Base-by-base conservation (phyloP, 2,329 filamentous ascomycete genomes). In the Colletotrichum somersetense region DNA sequence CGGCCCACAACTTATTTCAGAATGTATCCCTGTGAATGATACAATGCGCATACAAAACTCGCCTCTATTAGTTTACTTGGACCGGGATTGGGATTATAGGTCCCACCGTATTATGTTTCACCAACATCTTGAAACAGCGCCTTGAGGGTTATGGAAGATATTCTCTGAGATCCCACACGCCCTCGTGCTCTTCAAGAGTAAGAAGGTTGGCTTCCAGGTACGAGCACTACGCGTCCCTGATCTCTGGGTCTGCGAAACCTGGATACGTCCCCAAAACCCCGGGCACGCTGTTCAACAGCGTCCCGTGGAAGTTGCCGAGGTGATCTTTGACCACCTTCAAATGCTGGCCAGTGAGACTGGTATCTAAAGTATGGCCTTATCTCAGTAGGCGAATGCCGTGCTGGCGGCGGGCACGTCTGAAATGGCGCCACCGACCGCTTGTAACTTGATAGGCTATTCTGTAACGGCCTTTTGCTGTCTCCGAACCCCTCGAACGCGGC, bases 141-240 rank as follows among this genome's bases (percentile, higher is more conserved):
- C 90, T 77, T 90, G 88, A 0, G 88, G 88, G 73, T 91, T 90
- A 63, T 85, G 85, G 73, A 91, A 91, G 0, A 89, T 64, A 67
- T 89, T 84, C 0, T 77, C 73, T 0, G 88, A 5, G 85, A 75
- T 91, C 89, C 78, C 85, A 85, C 2, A 76, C 79, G 2, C 78
- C 74, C 80, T 91, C 91, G 59, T 91, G 81, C 53, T 77, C 62
- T 64, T 84, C 79, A 57, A 91, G 79, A 7, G 40, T 40, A 0
- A 81, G 77, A 48, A 89, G 77, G 73, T 89, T 89, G 0, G 81
- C 75, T 0, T 85, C 85, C 88, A 88, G 91, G 76, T 91, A 91
- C 11, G 83, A 81, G 62, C 79, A 73, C 75, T 88, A 86, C 12
- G 84, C 82, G 33, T 71, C 20, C 11, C 48, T 66, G 38, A 91